Evolutionary conservation across 805 yeast genomes (phyloP), one percentile per base, ranked within the genome.

Genomic region (Saccharomycopsis fermentans): DNA sequence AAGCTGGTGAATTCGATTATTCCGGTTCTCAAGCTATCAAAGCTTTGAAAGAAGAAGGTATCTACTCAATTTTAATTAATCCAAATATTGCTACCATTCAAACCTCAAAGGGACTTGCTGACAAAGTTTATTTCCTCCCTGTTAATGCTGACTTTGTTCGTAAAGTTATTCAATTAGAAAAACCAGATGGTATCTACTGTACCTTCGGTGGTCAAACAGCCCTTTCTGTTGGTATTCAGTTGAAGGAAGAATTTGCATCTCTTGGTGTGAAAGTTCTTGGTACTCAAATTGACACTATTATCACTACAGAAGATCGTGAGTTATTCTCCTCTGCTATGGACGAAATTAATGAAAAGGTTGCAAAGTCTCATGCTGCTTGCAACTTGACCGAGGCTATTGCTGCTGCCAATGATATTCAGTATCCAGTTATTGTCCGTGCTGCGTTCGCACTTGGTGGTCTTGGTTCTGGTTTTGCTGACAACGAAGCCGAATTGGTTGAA

Each of bases 121-220:
- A 94, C 73, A 92, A 94, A 76, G 97, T 94, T 54, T 94, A 94
- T 75, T 94, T 91, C 77, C 77, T 94, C 69, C 99, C 99, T n/a
- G 99, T 94, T 54, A 94, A 87, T 63, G 84, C 98, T 17, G 99
- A 94, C 63, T 94, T 91, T 67, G 97, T 94, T 59, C 83, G 98
- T 67, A 91, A 94, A 71, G 97, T 94, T 65, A 94, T 94, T 69
- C 78, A 87, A 71, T 87, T 88, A 72, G 99, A 94, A 77, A 85
- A 88, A 66, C 99, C 99, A 32, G 99, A 94, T 71, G 96, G 97
- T 64, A 92, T 94, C 66, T 91, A 90, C 75, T 87, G 88, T 70
- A 94, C 99, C 19, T 94, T 94, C 69, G 99, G 99, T 78, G 99
- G 99, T 69, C 99, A 94, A 77, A 94, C 99, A 52, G 99, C 97